Evolutionary conservation across 2,329 filamentous ascomycete genomes (phyloP).

Genomic region (Escovopsis sp.): DNA sequence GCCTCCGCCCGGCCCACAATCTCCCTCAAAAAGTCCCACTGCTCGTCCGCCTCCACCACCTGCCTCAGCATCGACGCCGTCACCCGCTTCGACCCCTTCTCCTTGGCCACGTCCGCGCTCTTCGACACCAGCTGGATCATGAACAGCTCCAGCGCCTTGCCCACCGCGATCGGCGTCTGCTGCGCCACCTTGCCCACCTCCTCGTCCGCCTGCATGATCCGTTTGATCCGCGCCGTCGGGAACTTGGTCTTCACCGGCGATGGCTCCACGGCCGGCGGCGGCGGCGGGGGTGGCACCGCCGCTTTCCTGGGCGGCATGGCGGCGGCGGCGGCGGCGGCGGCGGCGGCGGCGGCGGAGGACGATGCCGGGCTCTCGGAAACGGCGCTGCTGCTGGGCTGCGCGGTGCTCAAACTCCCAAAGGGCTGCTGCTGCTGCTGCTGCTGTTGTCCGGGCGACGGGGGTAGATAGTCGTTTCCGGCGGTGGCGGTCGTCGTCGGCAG

Average conservation of each 20-base stretch:
- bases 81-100: constrained; percentile 77
- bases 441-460: constrained; percentile 1
- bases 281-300: constrained; percentile 18
- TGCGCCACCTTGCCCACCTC: constrained; percentile 97
- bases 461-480: too few species aligned
- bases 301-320: constrained; percentile 22
- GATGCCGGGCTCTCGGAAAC: background rate
- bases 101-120: constrained; percentile 68
- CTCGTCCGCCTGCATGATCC: constrained; percentile 98
- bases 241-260: constrained; percentile 88
- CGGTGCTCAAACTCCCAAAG: background rate
- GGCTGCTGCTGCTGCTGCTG: background rate
- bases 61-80: constrained; percentile 84
- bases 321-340: constrained; percentile 20
- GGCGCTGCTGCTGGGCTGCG: background rate
- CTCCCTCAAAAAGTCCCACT: constrained; percentile 86
- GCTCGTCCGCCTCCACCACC: constrained; percentile 74
- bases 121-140: constrained; percentile 91
- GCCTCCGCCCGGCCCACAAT: constrained; percentile 73
- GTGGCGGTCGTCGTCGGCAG: constrained; percentile 4
- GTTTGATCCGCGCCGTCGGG: constrained; percentile 91
- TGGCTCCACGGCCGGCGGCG: constrained; percentile 33
- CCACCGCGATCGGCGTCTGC: constrained; percentile 89
- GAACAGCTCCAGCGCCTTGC: constrained; percentile 90
- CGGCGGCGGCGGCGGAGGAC: constrained; percentile 19